Conservation (phyloP, 1,284 basidiomycete species). For the Apiotrichum brassicae region DNA sequence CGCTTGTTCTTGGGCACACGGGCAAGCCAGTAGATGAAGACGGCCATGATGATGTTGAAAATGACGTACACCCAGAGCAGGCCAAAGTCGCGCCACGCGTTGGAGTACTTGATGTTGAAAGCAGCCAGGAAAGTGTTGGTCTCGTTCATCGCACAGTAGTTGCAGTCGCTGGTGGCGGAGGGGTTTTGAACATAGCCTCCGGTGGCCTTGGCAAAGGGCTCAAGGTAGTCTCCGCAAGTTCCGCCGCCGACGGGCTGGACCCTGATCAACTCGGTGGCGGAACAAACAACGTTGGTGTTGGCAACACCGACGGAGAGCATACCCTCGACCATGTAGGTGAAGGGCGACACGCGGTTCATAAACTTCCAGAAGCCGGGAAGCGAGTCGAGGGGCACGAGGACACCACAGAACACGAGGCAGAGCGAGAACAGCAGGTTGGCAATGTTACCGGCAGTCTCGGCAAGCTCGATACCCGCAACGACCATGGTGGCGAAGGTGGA, state of each 20-base stretch:
- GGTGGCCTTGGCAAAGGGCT: constrained; percentile 31
- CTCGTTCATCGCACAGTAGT: constrained; percentile 47
- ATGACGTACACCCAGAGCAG: constrained; percentile 59
- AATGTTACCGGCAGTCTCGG: constrained; percentile 47
- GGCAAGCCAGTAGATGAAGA: constrained; percentile 40
- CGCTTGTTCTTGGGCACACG: constrained; percentile 29
- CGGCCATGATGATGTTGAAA: constrained; percentile 52
- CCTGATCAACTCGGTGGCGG: constrained; percentile 40
- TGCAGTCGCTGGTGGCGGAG: constrained; percentile 36
- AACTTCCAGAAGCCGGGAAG: constrained; percentile 71
- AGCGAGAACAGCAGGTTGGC: constrained; percentile 48
- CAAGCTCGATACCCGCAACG: constrained; percentile 41
- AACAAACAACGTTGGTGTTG: constrained; percentile 45
- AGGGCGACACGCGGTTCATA: constrained; percentile 74
- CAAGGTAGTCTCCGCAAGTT: constrained; percentile 47
- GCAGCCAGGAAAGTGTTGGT: constrained; percentile 57
- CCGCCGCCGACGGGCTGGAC: constrained; percentile 44
- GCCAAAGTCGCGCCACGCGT: constrained; percentile 60
- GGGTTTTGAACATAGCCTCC: constrained; percentile 44
- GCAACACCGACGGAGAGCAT: constrained; percentile 52
- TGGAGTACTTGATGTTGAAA: constrained; percentile 56
- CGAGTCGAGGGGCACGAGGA: constrained; percentile 35
- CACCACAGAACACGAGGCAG: constrained; percentile 61
- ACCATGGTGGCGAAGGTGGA: constrained; percentile 45
- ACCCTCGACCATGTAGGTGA: constrained; percentile 53